These are phyloP conservation scores for Cardamine chenopodiifolia DNA, from an alignment of 345 rosid species.

Conservation along the genomic window DNA sequence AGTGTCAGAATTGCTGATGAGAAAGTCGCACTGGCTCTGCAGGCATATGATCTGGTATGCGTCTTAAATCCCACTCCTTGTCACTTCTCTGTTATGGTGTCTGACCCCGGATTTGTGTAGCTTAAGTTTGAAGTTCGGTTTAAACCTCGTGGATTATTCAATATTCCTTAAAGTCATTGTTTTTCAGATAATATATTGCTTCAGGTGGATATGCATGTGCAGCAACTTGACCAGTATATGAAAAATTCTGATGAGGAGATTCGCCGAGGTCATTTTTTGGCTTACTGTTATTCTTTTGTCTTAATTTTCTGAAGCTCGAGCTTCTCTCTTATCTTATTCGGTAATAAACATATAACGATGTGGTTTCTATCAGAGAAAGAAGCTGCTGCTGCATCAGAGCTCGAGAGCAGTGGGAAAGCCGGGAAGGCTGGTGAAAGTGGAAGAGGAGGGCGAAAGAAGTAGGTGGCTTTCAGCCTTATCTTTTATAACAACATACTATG, in stretches of 20 bases:
- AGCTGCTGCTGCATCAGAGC: slow-evolving; percentile 51
- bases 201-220: slow-evolving; percentile 97
- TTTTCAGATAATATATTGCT: slow-evolving; percentile 39
- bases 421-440: slow-evolving; percentile 76
- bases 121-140: slow-evolving; percentile 27
- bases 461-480: slow-evolving; percentile 31
- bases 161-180: slow-evolving; percentile 30
- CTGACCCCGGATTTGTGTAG: slow-evolving; percentile 7
- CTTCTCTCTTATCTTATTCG: not conserved
- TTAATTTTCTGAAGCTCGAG: not conserved
- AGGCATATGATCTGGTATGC: slow-evolving; percentile 89
- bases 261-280: slow-evolving; percentile 60
- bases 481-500: not conserved
- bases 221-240: slow-evolving; percentile 89
- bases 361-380: slow-evolving; percentile 62
- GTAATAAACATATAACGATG: not conserved
- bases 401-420: slow-evolving; percentile 54
- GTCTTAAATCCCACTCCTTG: not conserved
- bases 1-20: slow-evolving; percentile 93
- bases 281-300: slow-evolving; percentile 1
- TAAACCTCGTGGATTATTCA: not conserved
- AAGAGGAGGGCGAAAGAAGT: slow-evolving; percentile 98
- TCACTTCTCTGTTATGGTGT: slow-evolving; percentile 1
- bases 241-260: slow-evolving; percentile 76
- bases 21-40: slow-evolving; percentile 86